phyloP scores from a whole-genome alignment of 78 protist genomes.

The Dictyostelium discoideum region dicty_2.7 NC_007089.4:1586001-1586500 shows the following conservation, averaged over 20 bases:
- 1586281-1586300: constrained; percentile 63
- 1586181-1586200: constrained; percentile 17
- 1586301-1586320: constrained; percentile 31
- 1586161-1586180: constrained; percentile 34
- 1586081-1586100: not conserved
- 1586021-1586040: too few relatives aligned
- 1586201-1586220: not conserved
- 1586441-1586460: constrained; percentile 14
- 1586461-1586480: not conserved
- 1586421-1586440: not conserved
- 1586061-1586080: too few relatives aligned
- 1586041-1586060: too few relatives aligned
- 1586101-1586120: constrained; percentile 20
- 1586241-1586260: constrained; percentile 34
- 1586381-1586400: not conserved
- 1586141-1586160: constrained; percentile 41
- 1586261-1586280: constrained; percentile 51
- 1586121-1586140: constrained; percentile 27
- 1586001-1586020: too few relatives aligned
- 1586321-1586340: constrained; percentile 1
- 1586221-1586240: not conserved
- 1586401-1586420: not conserved
- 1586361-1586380: constrained; percentile 18
- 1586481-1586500: not conserved
- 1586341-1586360: constrained; percentile 38